Base-by-base conservation (phyloP, 495 filamentous ascomycete genomes). In the Friedmanniomyces simplex region DNA sequence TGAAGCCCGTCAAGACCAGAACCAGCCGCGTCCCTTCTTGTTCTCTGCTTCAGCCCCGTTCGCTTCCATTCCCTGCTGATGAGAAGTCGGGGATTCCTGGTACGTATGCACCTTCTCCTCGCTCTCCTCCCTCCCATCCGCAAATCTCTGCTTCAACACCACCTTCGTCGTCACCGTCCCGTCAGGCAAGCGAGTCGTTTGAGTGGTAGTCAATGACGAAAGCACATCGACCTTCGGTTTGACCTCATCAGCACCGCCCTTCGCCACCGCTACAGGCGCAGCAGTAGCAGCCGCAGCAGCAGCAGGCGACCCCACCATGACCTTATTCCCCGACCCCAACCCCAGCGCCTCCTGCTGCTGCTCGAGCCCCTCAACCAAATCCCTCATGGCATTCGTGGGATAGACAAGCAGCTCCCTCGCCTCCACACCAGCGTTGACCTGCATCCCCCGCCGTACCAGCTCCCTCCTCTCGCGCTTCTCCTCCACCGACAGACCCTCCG, bases 71-170 rank as follows among this genome's bases (percentile, higher is more conserved):
- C 28, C 3, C 18, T 34, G 43, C 13, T 26, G 53, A 8, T 28
- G 16, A 30, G 20, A 34, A 5, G 28, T 12, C 28, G 10, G 28
- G 11, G 6, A 2, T 30, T 62, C 57, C 12, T 26, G 60, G 22
- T 47, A 50, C 10, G 66, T 70, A 25, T 72, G 68, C 8, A 71
- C 62, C 22, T 64, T 71, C 59, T 79, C 77, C 7, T 79, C 76
- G 25, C 62, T 78, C 61, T 83, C 80, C 61, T 84, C 82, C 21
- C 76, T 70, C 5, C 84, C 84, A 73, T 87, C 82, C 0, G 78
- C 72, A 63, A 79, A 87, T 6, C 77, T 71, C 66, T 79, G 82
- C 47, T 80, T 84, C 13, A 81, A 67, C 12, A 80, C 69, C n/a
- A 77, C 76, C 58, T 74, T 81, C 4, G 79, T 86, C 47, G 78